A percentile compares a stretch with the other conserved stretches of the same genome.
phyloP scores from a whole-genome alignment of 163 green algal species.

The Scenedesmus sp. region DNA sequence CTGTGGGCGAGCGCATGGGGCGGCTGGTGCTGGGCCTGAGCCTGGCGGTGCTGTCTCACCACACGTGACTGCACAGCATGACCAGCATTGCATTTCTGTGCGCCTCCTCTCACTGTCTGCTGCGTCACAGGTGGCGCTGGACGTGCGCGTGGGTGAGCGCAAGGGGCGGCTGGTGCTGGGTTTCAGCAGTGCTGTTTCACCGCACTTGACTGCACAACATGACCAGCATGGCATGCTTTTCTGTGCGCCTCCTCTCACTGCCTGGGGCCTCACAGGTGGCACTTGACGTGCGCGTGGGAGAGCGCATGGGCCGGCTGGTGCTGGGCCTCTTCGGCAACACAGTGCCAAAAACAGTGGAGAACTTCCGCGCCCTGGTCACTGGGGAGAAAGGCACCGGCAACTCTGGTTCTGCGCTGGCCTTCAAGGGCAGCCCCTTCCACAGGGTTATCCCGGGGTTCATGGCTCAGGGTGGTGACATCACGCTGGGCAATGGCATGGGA shows the following conservation, averaged over 20 bases:
- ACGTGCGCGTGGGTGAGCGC: no score
- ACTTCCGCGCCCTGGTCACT: conserved; percentile 74
- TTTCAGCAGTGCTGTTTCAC: background rate
- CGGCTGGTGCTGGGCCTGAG: background rate
- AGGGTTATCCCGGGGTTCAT: conserved; percentile 74
- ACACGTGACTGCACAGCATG: no score
- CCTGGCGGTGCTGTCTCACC: no score
- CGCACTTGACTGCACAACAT: no score
- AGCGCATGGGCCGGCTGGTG: conserved; percentile 67
- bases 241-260: no score
- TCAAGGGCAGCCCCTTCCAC: conserved; percentile 67
- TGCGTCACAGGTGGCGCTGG: no score
- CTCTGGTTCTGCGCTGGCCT: conserved; percentile 59
- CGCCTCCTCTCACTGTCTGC: no score
- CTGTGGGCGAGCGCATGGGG: conserved; percentile 57
- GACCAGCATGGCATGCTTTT: no score
- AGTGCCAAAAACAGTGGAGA: conserved; percentile 77
- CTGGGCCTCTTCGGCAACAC: conserved; percentile 81
- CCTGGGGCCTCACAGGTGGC: conserved; percentile 34
- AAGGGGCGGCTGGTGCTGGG: no score
- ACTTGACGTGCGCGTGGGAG: conserved; percentile 66
- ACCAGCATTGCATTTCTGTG: no score
- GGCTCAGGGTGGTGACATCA: conserved; percentile 92
- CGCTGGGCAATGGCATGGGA: conserved; percentile 87
- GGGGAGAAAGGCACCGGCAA: conserved; percentile 63